Evolutionary conservation across 2,329 filamentous ascomycete species (phyloP).

Genomic region (Teratosphaeria pseudoeucalypti): DNA sequence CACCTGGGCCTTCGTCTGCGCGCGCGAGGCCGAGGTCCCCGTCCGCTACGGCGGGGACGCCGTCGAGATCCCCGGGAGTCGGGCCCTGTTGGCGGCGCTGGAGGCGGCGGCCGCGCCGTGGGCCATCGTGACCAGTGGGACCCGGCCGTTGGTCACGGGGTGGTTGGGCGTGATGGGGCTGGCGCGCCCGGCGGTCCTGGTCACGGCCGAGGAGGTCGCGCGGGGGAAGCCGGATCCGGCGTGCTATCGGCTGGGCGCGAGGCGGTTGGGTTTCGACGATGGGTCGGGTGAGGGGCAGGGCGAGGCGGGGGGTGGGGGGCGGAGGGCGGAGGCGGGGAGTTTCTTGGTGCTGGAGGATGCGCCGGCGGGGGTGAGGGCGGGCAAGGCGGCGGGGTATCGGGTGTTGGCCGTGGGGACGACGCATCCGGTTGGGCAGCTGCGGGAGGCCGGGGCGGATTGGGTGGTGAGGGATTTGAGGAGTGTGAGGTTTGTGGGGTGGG

Average conservation of each 20-base stretch:
- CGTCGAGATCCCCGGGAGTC: constrained; percentile 74
- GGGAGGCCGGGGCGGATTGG: constrained; percentile 74
- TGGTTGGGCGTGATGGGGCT: constrained; percentile 42
- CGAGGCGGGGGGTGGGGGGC: neutral
- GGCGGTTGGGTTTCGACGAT: constrained; percentile 34
- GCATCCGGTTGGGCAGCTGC: constrained; percentile 62
- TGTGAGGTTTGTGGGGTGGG: constrained; percentile 50
- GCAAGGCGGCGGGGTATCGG: constrained; percentile 75
- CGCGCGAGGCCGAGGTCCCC: constrained; percentile 70
- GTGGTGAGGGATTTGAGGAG: constrained; percentile 70
- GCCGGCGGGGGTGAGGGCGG: constrained; percentile 71
- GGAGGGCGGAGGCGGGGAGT: constrained; percentile 14
- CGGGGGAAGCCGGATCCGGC: constrained; percentile 42
- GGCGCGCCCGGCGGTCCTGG: constrained; percentile 35
- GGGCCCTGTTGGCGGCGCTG: constrained; percentile 32
- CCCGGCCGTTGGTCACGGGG: constrained; percentile 36
- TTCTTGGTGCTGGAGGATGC: constrained; percentile 82
- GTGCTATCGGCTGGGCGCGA: constrained; percentile 36
- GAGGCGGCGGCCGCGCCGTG: constrained; percentile 50
- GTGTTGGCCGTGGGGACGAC: constrained; percentile 80
- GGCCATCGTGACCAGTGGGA: constrained; percentile 61
- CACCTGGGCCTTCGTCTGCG: constrained; percentile 73
- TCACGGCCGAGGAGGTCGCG: constrained; percentile 41
- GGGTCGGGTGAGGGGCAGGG: constrained; percentile 7
- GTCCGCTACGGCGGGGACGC: constrained; percentile 67